A percentile compares a stretch with the other conserved stretches of the same genome.
Conservation (phyloP, 1,139 yeast species). For the Kurtzmaniella quercitrusa region DNA sequence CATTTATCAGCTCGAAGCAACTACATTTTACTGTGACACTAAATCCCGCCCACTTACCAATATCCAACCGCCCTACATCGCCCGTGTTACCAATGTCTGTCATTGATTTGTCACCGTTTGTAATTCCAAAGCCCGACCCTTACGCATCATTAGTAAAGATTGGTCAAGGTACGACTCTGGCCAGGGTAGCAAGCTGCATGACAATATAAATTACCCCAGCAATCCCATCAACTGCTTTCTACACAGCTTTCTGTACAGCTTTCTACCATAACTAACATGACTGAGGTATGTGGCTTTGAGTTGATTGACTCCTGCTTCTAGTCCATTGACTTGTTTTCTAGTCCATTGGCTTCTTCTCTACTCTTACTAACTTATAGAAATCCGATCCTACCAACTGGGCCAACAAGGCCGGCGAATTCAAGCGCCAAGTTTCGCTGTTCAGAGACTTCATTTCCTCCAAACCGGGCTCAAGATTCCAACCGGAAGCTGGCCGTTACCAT, state of each 20-base stretch:
- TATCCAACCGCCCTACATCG: too few relatives aligned
- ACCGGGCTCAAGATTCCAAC: constrained; percentile 58
- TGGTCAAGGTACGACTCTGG: background rate
- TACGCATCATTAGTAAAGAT: background rate
- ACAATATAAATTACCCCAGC: background rate
- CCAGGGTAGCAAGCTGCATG: background rate
- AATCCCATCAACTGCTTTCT: too few relatives aligned
- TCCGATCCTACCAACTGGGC: constrained; percentile 42
- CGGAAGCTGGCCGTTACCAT: constrained; percentile 81
- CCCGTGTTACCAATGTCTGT: too few relatives aligned
- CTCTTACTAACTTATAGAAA: background rate
- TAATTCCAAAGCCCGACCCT: background rate
- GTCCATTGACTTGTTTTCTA: background rate
- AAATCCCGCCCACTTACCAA: too few relatives aligned
- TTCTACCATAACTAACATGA: too few relatives aligned
- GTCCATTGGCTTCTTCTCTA: background rate
- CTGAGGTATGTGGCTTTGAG: too few relatives aligned
- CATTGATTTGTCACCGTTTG: too few relatives aligned
- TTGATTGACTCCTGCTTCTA: too few relatives aligned
- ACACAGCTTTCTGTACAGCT: too few relatives aligned
- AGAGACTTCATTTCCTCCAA: constrained; percentile 59
- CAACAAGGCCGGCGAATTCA: constrained; percentile 48
- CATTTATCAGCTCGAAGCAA: too few relatives aligned
- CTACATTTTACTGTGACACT: too few relatives aligned
- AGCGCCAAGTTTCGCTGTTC: constrained; percentile 43